phyloP scores from a whole-genome alignment of 495 filamentous ascomycete genomes.

The Xylaria sp. region DNA sequence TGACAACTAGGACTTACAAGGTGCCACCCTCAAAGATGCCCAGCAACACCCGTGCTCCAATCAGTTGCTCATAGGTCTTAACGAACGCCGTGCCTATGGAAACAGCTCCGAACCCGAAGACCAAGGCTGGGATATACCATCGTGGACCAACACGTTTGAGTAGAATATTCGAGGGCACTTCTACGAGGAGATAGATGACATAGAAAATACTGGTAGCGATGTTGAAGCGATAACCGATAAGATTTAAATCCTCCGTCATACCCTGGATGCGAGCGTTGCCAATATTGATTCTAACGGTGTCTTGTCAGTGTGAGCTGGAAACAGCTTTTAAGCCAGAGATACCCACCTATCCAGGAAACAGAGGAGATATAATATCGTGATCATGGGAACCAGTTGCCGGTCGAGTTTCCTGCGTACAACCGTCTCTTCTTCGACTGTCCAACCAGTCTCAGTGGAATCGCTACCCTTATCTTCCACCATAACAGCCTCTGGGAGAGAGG shows the following conservation, averaged over 20 bases:
- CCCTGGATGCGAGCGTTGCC: conserved; percentile 71
- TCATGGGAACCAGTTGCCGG: conserved; percentile 57
- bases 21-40: conserved; percentile 63
- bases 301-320: conserved; percentile 28
- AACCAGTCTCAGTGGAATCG: conserved; percentile 39
- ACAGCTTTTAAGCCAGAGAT: not conserved
- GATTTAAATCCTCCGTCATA: conserved; percentile 59
- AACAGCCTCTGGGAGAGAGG: conserved; percentile 33
- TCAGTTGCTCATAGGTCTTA: conserved; percentile 49
- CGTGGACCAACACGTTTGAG: conserved; percentile 66
- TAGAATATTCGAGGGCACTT: conserved; percentile 70
- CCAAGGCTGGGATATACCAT: conserved; percentile 68
- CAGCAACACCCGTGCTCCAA: conserved; percentile 50
- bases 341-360: conserved; percentile 55
- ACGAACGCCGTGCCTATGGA: conserved; percentile 56
- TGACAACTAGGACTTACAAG: conserved; percentile 37
- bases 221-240: conserved; percentile 61
- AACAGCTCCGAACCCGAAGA: conserved; percentile 56
- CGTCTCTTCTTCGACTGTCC: conserved; percentile 59
- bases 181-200: conserved; percentile 71
- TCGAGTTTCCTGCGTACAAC: conserved; percentile 59
- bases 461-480: conserved; percentile 38
- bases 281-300: conserved; percentile 64
- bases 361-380: conserved; percentile 62
- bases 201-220: conserved; percentile 68